Evolutionary conservation across 768 basidiomycete genomes (phyloP), one percentile per base, ranked within the genome.

Genomic region (Tricholoma furcatifolium): DNA sequence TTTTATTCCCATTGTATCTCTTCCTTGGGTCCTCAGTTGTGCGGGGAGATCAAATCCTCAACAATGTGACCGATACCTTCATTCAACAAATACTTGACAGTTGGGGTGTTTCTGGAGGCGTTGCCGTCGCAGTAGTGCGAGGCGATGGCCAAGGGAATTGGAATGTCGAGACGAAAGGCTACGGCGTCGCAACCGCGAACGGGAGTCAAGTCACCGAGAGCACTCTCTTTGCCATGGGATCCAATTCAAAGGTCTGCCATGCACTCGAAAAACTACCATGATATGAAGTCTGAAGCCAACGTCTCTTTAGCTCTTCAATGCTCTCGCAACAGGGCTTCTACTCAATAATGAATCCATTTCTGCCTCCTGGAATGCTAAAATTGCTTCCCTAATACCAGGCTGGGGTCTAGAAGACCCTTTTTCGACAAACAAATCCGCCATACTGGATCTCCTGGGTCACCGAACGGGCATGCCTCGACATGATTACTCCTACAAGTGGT

Each of bases 81-180:
- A 63, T 70, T 27, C 35, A 61, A 10, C 32, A 59, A 4, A 40
- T 65, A 0, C 55, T 69, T 9, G 43, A 38, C 0, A 64, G 62
- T 5, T 69, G 63, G 63, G 60, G 63, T 17, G 60, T 64, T 3
- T 56, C 68, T 1, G 67, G 62, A 1, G 70, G 69, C 5, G 48
- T 67, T 6, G 60, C 60, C 2, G 46, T 71, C 27, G 67, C 70
- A 7, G 60, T 69, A 15, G 69, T 70, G 2, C 56, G 54, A 31
- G 56, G 48, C 45, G 56, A 60, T 17, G 61, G 45, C 3, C 51
- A 60, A 14, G 63, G 60, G 3, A 56, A 46, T 6, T 71, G 67
- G 67, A 57, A 53, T 18, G 59, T 70, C 30, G 69, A 70, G 50
- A 64, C 63, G n/a, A 66, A 65, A 54, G 68, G 67, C 0, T 69